Percentiles rank a stretch among this genome's conserved stretches.
phyloP scores from a whole-genome alignment of 192 early-diverging fungal genomes.

The Coemansia sp. region DNA sequence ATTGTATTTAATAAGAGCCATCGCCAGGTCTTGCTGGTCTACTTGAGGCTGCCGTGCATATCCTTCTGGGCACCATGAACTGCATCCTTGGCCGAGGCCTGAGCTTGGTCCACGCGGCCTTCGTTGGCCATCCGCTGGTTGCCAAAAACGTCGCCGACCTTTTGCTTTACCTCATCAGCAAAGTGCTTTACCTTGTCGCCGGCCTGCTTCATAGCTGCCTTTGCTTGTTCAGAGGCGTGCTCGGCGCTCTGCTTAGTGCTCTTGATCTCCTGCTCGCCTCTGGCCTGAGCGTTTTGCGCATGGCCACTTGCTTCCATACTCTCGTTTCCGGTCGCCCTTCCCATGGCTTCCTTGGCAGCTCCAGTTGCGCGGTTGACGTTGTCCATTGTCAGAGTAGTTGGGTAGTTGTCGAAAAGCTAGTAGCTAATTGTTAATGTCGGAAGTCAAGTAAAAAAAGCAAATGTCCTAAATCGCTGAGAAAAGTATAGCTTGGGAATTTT shows the following conservation, averaged over 20 bases:
- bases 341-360: conserved; percentile 17
- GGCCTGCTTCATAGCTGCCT: not conserved
- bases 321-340: conserved; percentile 11
- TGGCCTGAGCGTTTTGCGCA: conserved; percentile 13
- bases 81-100: conserved; percentile 8
- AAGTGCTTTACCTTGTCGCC: conserved; percentile 5
- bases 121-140: conserved; percentile 12
- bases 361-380: conserved; percentile 21
- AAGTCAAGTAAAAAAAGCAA: too few species aligned
- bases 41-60: not conserved
- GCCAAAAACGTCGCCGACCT: conserved; percentile 19
- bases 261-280: conserved; percentile 18
- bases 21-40: too few species aligned
- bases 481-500: too few species aligned
- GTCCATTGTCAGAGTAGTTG: conserved; percentile 4
- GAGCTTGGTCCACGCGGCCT: conserved; percentile 11
- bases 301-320: conserved; percentile 7
- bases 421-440: too few species aligned
- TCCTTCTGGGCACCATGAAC: not conserved
- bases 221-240: not conserved
- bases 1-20: too few species aligned
- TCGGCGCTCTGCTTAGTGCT: not conserved
- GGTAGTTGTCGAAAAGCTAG: not conserved
- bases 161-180: conserved; percentile 16
- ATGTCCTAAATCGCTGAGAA: too few species aligned